Percentiles rank a stretch among this genome's conserved stretches.
Evolutionary conservation across 176 grass and related monocot genomes (phyloP).

Genomic region (Musa itinerans): DNA sequence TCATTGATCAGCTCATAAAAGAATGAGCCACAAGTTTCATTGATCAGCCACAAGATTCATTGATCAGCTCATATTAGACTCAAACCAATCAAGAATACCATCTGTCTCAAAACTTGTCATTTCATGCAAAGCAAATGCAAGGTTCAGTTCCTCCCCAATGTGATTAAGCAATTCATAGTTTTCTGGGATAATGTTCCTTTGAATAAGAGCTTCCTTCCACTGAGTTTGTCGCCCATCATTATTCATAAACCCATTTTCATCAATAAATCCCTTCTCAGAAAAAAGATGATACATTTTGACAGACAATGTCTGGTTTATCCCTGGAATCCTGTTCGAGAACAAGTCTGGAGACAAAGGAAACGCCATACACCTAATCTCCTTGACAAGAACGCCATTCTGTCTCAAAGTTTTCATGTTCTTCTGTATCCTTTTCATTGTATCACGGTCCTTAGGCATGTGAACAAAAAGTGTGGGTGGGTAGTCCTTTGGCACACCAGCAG

Average conservation of each 20-base stretch:
- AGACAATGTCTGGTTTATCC: constrained; percentile 31
- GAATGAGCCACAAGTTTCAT: neutral
- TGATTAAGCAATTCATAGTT: constrained; percentile 58
- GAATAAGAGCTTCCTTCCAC: constrained; percentile 49
- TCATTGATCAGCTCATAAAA: neutral
- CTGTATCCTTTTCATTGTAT: constrained; percentile 27
- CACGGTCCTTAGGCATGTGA: constrained; percentile 69
- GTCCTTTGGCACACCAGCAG: constrained; percentile 29
- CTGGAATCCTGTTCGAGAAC: constrained; percentile 41
- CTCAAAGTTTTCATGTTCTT: constrained; percentile 39
- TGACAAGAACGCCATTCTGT: constrained; percentile 33
- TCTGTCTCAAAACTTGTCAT: constrained; percentile 59
- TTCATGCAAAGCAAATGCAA: constrained; percentile 78
- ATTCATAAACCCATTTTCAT: constrained; percentile 64
- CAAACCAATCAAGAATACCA: constrained; percentile 78
- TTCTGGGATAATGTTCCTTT: constrained; percentile 51
- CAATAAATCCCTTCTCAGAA: constrained; percentile 48
- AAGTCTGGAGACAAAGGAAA: constrained; percentile 47
- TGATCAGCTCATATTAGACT: constrained; percentile 48
- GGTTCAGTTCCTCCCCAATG: constrained; percentile 83
- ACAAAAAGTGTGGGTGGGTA: constrained; percentile 88
- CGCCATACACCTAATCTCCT: constrained; percentile 48
- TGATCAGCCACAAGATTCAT: neutral
- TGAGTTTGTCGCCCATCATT: constrained; percentile 50
- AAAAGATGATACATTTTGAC: constrained; percentile 44